These are phyloP conservation scores for Aplosporella prunicola DNA, from an alignment of 2,329 filamentous ascomycete species.

Conservation along the genomic window DNA sequence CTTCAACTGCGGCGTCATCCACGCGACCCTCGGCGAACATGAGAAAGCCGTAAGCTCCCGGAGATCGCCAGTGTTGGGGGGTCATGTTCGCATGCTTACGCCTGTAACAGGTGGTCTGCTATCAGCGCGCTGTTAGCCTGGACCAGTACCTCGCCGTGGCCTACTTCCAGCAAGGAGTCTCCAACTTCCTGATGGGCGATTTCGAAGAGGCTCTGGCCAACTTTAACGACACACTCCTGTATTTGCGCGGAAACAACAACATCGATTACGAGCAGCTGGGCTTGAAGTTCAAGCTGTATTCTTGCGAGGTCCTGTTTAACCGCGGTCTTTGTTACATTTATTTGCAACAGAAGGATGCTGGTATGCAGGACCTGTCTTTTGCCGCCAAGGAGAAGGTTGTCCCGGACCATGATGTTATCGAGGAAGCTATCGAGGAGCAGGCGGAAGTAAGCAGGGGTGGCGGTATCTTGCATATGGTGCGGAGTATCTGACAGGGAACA, in stretches of 20 bases:
- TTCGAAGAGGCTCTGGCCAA: constrained; percentile 96
- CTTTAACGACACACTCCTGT: constrained; percentile 95
- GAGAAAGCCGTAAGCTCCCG: constrained; percentile 85
- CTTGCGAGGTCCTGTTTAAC: constrained; percentile 96
- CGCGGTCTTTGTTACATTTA: constrained; percentile 96
- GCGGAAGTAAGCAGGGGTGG: constrained; percentile 62
- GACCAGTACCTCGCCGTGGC: constrained; percentile 95
- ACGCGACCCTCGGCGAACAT: constrained; percentile 92
- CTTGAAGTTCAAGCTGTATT: constrained; percentile 91
- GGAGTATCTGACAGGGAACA: constrained; percentile 32
- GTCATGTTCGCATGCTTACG: constrained; percentile 13
- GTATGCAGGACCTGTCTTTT: constrained; percentile 82
- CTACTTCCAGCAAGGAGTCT: constrained; percentile 97
- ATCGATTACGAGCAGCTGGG: constrained; percentile 97
- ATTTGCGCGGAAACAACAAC: constrained; percentile 88
- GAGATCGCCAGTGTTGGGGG: background rate
- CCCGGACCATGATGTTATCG: constrained; percentile 93
- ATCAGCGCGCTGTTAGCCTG: constrained; percentile 79
- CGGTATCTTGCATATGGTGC: background rate
- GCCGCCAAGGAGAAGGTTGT: constrained; percentile 95
- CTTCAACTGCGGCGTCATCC: constrained; percentile 97
- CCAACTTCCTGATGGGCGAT: constrained; percentile 92
- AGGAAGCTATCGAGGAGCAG: constrained; percentile 87
- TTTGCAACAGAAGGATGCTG: constrained; percentile 79
- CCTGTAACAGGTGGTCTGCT: constrained; percentile 69